Evolutionary conservation across 345 rosid species (phyloP), one percentile per base, ranked within the genome.

Genomic region (Populus ilicifolia): DNA sequence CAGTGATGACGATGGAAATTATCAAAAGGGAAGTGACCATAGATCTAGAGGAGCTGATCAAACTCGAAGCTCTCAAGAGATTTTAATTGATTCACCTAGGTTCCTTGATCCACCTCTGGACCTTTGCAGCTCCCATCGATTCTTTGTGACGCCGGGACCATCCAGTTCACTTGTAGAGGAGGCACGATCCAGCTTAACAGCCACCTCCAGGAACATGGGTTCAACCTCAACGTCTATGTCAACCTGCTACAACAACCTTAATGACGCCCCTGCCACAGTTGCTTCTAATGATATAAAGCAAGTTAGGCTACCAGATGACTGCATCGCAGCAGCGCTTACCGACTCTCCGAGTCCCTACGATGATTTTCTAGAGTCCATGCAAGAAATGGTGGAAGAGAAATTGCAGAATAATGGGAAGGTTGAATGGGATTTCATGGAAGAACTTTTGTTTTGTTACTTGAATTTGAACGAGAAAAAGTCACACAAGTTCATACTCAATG

Each of bases 401-500:
- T 16, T 87, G 73, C 71, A 74, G 62, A 50, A 75, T 20, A 63
- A 69, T 0, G 84, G 83, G 18, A 64, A 8, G 2, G 81, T 92
- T 20, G 97, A 90, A 33, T 96, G 99, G 99, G 96, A 90, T 65
- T 92, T 87, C 83, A 81, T 96, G 96, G 92, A 90, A 72, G 93
- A 90, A 88, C 83, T 95, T n/a, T 75, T 93, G 82, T 84, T 92
- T 77, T 87, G 86, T 84, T 93, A 85, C 83, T 84, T 95, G 81
- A 83, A 87, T 56, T 80, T 92, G 86, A 95, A 95, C 69, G 89
- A 90, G 67, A 89, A 89, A 84, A 89, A 83, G 77, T 92, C 91
- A 5, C 85, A 90, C 83, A 89, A 80, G 88, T 90, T 84, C 83
- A 87, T 95, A 30, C 77, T 95, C 12, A 87, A 87, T 67, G 98